Conservation (phyloP, 1,284 basidiomycete species). For the Fistulinella cinereoalba region DNA sequence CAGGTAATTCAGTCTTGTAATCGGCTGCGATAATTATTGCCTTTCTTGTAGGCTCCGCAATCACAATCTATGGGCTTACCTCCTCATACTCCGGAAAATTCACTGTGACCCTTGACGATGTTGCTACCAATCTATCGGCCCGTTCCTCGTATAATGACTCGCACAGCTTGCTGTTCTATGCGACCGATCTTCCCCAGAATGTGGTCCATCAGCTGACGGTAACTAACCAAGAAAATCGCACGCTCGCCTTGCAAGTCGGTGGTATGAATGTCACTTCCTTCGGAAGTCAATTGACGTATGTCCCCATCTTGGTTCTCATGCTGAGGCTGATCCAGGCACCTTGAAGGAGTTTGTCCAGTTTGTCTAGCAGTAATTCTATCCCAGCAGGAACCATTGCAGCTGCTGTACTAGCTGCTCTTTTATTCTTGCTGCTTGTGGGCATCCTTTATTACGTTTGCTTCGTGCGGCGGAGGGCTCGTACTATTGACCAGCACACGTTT, state of each 20-base stretch:
- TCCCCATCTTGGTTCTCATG: constrained; percentile 5
- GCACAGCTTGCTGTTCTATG: constrained; percentile 56
- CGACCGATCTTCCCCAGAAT: constrained; percentile 54
- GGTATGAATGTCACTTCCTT: constrained; percentile 43
- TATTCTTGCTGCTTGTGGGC: constrained; percentile 46
- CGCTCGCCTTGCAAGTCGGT: constrained; percentile 37
- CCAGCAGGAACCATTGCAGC: constrained; percentile 61
- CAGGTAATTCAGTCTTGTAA: constrained; percentile 24
- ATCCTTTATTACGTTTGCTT: constrained; percentile 42
- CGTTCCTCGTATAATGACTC: constrained; percentile 46
- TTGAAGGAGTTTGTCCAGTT: constrained; percentile 11
- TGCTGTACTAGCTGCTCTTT: constrained; percentile 51
- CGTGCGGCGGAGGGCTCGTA: constrained; percentile 43
- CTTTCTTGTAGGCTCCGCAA: constrained; percentile 47
- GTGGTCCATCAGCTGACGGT: constrained; percentile 50
- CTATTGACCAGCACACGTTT: constrained; percentile 10
- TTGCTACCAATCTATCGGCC: constrained; percentile 39
- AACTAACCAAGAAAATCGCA: constrained; percentile 52
- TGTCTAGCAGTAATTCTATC: constrained; percentile 15
- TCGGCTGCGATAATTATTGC: constrained; percentile 5
- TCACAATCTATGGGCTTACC: constrained; percentile 55
- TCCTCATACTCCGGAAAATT: constrained; percentile 54
- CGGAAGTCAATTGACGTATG: constrained; percentile 30
- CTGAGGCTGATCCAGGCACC: constrained; percentile 7
- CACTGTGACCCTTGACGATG: constrained; percentile 56